Conservation (phyloP, 805 yeast species). For the Suhomyces sp. region DNA sequence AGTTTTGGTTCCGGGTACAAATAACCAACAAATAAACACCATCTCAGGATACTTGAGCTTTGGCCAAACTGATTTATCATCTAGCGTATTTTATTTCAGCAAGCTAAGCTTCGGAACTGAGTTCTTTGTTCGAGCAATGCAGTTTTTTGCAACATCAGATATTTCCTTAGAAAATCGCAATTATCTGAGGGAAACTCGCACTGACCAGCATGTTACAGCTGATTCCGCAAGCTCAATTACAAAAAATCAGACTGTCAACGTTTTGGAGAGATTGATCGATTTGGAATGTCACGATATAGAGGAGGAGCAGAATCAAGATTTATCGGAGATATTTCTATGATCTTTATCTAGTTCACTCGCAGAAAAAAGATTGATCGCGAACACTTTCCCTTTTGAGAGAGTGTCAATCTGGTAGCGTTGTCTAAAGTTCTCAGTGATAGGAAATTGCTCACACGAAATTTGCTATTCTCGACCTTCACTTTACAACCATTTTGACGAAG, state of each 20-base stretch:
- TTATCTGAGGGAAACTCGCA: background rate
- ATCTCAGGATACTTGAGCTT: background rate
- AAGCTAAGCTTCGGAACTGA: slow-evolving; percentile 6
- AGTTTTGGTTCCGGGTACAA: background rate
- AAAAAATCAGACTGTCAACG: background rate
- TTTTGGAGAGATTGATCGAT: background rate
- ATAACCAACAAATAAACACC: background rate
- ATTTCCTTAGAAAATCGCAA: background rate
- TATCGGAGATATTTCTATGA: background rate
- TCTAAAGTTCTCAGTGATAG: background rate
- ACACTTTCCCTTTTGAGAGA: background rate
- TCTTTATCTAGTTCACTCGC: background rate
- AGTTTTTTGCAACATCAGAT: slow-evolving; percentile 8
- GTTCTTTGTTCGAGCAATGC: slow-evolving; percentile 16
- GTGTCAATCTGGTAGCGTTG: background rate
- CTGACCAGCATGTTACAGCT: background rate
- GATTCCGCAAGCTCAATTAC: background rate
- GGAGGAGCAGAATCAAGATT: background rate
- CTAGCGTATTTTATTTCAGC: background rate
- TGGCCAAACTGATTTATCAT: background rate
- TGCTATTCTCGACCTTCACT: background rate
- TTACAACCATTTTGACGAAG: background rate
- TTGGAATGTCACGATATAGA: background rate
- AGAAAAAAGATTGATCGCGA: background rate
- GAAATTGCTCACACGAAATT: background rate